Evolutionary conservation across 208 protist species (phyloP).

Genomic region (Leishmania tropica): DNA sequence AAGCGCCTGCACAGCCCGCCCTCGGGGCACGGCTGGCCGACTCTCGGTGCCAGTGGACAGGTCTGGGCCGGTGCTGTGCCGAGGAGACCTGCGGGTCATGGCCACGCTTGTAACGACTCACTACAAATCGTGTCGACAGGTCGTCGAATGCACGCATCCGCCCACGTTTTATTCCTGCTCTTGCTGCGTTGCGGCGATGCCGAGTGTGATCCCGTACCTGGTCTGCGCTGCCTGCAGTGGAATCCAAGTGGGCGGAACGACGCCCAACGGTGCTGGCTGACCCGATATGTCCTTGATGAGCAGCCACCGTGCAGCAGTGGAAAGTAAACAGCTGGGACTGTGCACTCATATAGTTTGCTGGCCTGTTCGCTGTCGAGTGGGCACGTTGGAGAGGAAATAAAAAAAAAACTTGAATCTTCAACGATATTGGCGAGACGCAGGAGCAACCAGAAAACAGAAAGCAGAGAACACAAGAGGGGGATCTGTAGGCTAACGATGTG

Average conservation of each 20-base stretch:
- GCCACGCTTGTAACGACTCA: neutral
- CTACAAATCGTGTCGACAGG: neutral
- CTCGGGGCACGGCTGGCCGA: neutral
- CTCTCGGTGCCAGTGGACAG: too few species aligned
- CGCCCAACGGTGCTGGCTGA: neutral
- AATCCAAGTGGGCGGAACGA: neutral
- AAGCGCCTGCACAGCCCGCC: neutral
- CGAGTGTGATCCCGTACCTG: too few species aligned
- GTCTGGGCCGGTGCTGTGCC: neutral
- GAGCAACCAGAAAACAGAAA: too few species aligned
- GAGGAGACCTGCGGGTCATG: neutral
- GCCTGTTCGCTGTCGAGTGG: neutral
- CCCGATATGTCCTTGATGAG: too few species aligned
- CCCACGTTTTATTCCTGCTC: neutral
- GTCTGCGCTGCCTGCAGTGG: neutral
- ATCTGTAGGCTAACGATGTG: too few species aligned
- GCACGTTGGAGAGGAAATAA: neutral
- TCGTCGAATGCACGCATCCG: neutral
- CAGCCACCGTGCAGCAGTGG: neutral
- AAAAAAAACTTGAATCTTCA: too few species aligned
- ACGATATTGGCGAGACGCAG: too few species aligned
- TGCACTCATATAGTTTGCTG: neutral
- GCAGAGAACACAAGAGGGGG: too few species aligned
- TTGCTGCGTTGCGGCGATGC: too few species aligned
- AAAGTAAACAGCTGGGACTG: neutral